Percentiles rank a stretch among this genome's conserved stretches.
These are phyloP conservation scores for Clonostachys rosea DNA, from an alignment of 2,329 filamentous ascomycete genomes.

Conservation along the genomic window DNA sequence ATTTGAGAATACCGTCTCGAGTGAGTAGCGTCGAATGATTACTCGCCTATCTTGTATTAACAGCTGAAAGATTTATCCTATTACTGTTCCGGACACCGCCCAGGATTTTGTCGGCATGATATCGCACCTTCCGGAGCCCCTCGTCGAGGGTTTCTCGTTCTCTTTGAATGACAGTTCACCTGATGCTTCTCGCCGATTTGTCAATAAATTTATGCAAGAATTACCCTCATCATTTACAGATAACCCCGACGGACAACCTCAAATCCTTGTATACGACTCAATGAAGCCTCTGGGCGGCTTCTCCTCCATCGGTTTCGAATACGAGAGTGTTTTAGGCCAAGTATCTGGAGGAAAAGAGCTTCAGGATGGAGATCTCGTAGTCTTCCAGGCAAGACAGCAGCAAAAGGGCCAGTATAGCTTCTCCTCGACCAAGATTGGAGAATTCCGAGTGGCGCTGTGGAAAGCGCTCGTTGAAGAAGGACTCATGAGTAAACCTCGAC, in stretches of 20 bases:
- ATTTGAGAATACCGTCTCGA: slow-evolving; percentile 68
- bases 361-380: slow-evolving; percentile 65
- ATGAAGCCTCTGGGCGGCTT: slow-evolving; percentile 72
- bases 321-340: slow-evolving; percentile 50
- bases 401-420: slow-evolving; percentile 46
- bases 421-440: slow-evolving; percentile 69
- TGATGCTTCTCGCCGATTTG: slow-evolving; percentile 54
- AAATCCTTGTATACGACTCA: slow-evolving; percentile 71
- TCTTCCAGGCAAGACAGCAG: slow-evolving; percentile 74
- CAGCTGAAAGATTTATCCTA: slow-evolving; percentile 42
- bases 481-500: slow-evolving; percentile 38
- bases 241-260: slow-evolving; percentile 75
- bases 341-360: slow-evolving; percentile 35
- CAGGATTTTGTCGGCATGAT: slow-evolving; percentile 71
- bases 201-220: slow-evolving; percentile 62
- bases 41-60: background rate
- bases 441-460: slow-evolving; percentile 67
- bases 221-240: slow-evolving; percentile 46
- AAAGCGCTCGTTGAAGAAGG: slow-evolving; percentile 60
- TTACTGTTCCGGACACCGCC: slow-evolving; percentile 55
- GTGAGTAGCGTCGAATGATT: slow-evolving; percentile 29
- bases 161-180: slow-evolving; percentile 46
- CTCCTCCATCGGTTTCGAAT: slow-evolving; percentile 63
- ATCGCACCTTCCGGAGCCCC: slow-evolving; percentile 60
- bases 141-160: slow-evolving; percentile 73